Base-by-base conservation (phyloP, 2,329 filamentous ascomycete species). In the Colletotrichum limetticola region DNA sequence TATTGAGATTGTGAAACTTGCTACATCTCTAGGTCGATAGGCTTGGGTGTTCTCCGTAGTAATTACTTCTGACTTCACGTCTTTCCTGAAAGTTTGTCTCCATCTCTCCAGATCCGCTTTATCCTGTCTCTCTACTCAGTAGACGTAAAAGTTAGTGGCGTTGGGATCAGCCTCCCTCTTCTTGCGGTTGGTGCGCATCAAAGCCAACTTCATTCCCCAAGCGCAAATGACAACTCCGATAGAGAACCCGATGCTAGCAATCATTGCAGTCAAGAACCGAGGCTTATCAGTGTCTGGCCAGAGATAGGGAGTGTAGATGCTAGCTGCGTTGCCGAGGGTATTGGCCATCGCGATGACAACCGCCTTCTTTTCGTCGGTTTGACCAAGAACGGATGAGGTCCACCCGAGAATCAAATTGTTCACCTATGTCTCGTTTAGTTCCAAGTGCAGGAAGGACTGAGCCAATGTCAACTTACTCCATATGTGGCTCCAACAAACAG, bases 291-390 rank as follows among this genome's bases (percentile, higher is more conserved):
- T 30, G 22, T 66, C 60, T 2, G 75, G 75, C 72, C 74, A 76
- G 5, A 76, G 66, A 68, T 76, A 76, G 1, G 75, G 74, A 2
- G 75, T 76, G 60, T 76, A 76, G 11, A 76, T 72, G 37, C 64
- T 74, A 9, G 68, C 56, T 5, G 70, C 42, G 58, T 76, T 76
- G 19, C 66, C 75, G 19, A 75, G 49, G 1, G 72, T 74, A 49
- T 75, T 77, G 37, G 56, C 60, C 71, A 75, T 77, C 16, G 83
- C 84, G 9, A 87, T 79, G 1, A 83, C 80, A 0, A 82, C 82
- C 0, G 85, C 85, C 73, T 85, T 86, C 78, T 87, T 86, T 76
- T 87, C 85, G 4, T 84, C 81, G 0, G 84, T 85, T 74, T 86
- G 85, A 0, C 83, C 84, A 22, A 85, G 80, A 0, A 81, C 82